These are phyloP conservation scores for Pichia sp. DNA, from an alignment of 1,139 yeast genomes.

Conservation along the genomic window DNA sequence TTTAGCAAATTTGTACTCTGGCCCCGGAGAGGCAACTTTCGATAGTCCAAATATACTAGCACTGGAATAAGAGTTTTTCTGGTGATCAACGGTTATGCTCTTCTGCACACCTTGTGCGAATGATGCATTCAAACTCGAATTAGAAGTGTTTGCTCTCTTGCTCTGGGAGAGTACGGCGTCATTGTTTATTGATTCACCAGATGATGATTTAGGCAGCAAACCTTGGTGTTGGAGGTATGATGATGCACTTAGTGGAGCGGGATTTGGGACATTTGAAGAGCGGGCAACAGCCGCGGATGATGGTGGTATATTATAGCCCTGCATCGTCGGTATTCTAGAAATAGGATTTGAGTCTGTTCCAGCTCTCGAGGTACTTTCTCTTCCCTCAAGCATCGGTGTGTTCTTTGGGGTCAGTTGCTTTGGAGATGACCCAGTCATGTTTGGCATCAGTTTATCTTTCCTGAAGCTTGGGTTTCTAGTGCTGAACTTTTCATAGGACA, in stretches of 20 bases:
- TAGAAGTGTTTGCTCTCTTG: too few relatives aligned
- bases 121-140: too few relatives aligned
- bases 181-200: too few relatives aligned
- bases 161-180: too few relatives aligned
- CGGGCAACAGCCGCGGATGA: constrained; percentile 15
- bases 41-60: constrained; percentile 2
- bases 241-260: constrained; percentile 5
- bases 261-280: constrained; percentile 3
- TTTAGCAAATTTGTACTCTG: constrained; percentile 63
- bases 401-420: constrained; percentile 3
- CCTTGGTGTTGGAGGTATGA: too few relatives aligned
- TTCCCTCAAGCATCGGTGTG: constrained; percentile 5
- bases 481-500: constrained; percentile 45
- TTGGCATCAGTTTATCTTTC: constrained; percentile 31
- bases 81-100: too few relatives aligned
- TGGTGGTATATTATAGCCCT: constrained; percentile 5
- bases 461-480: constrained; percentile 46
- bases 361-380: background rate
- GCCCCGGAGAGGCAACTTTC: constrained; percentile 22
- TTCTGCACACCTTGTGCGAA: too few relatives aligned
- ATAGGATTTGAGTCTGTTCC: constrained; percentile 1
- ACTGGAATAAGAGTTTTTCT: constrained; percentile 1
- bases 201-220: too few relatives aligned
- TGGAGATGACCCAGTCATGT: constrained; percentile 12
- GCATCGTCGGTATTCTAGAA: constrained; percentile 9